Conservation (phyloP, 2,329 filamentous ascomycete genomes). For the Zymoseptoria pseudotritici region DNA sequence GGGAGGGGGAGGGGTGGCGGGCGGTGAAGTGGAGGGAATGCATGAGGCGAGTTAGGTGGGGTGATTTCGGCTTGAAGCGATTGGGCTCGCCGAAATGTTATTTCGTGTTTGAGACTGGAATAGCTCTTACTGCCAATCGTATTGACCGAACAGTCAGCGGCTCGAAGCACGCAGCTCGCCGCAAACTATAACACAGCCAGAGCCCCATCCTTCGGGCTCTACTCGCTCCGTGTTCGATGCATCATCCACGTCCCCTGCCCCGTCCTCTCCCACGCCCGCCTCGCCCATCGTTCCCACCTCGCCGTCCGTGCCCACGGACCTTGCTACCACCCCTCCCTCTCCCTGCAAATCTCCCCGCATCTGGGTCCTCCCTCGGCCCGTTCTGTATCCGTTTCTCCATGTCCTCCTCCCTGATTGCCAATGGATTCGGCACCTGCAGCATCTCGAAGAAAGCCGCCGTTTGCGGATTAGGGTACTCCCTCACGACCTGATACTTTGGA, state of each 20-base stretch:
- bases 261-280: constrained; percentile 15
- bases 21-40: constrained; percentile 2
- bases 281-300: constrained; percentile 15
- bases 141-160: not conserved
- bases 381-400: constrained; percentile 49
- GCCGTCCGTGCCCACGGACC: too few relatives aligned
- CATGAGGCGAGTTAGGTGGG: too few relatives aligned
- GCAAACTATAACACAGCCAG: too few relatives aligned
- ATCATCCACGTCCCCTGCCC: constrained; percentile 6
- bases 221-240: too few relatives aligned
- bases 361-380: constrained; percentile 46
- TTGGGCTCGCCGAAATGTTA: not conserved
- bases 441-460: constrained; percentile 75
- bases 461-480: constrained; percentile 81
- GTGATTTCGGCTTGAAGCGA: constrained; percentile 2
- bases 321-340: too few relatives aligned
- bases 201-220: too few relatives aligned
- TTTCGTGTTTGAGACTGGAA: too few relatives aligned
- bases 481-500: constrained; percentile 25
- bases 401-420: constrained; percentile 66
- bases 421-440: constrained; percentile 68
- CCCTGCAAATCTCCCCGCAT: constrained; percentile 12
- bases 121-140: too few relatives aligned
- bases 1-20: constrained; percentile 31
- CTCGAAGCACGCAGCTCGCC: not conserved